Base-by-base conservation (phyloP, 2,329 filamentous ascomycete species). In the Exophiala calicioides region DNA sequence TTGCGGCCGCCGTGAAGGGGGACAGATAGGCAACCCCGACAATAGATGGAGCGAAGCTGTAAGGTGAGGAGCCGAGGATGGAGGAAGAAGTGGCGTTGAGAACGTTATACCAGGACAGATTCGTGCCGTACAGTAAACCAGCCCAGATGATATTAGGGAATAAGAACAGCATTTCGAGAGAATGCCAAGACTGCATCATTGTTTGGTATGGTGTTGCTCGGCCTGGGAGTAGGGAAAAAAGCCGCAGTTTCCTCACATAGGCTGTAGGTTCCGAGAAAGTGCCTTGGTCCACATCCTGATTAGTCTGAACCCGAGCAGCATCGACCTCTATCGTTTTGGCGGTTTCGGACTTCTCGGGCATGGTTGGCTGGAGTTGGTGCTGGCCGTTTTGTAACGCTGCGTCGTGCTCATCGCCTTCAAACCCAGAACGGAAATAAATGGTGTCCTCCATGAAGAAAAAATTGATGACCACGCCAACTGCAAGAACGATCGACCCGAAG, bases 371-470 rank as follows among this genome's bases (percentile, higher is more conserved):
- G n/a, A n/a, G n/a, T n/a, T n/a, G n/a, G n/a, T n/a, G n/a, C n/a
- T n/a, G n/a, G n/a, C n/a, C n/a, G n/a, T n/a, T n/a, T n/a, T n/a
- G n/a, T n/a, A n/a, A n/a, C 23, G 34, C 26, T 16, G 40, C 19
- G 5, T 44, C 53, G n/a, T 52, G 18, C 26, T 59, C 56, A 23
- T 60, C 52, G 16, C 60, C 66, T 34, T 66, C 65, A 38, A 64
- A 42, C 5, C 65, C 66, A 4, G 60, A 44, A 8, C 74, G 70
- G 40, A 67, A 62, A 58, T 75, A 80, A 58, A 78, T 81, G 4
- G 79, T 81, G 60, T 82, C 80, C 60, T 82, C 80, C 68, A 81
- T 74, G 60, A 76, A 74, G 57, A 82, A 76, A 64, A 80, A 81
- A 1, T 77, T 62, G 52, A 80, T 69, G 13, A 81, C 56, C 27